Base-by-base conservation (phyloP, 345 rosid genomes). In the Hibiscus mutabilis region DNA sequence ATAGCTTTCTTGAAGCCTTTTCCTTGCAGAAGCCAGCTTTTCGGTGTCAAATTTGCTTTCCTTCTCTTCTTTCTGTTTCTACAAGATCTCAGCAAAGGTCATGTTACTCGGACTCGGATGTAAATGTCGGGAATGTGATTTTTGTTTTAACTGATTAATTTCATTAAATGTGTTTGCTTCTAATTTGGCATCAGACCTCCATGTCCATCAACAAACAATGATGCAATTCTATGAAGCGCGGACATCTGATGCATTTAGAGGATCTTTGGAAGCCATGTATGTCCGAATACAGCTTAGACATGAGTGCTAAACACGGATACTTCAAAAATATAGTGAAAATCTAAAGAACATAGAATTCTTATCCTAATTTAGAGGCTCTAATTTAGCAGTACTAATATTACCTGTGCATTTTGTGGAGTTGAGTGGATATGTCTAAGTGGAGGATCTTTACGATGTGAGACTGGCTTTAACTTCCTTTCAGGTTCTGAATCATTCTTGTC, bases 1-100 rank as follows among this genome's bases (percentile, higher is more conserved):
- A 8, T 95, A 95, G 75, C 76, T 95, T 27, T 74, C 94, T 59
- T 90, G 99, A 77, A 95, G 97, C 80, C 99, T 81, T 79, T 83
- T 95, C 15, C 92, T 79, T 3, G 96, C 96, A 40, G 88, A 80
- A 75, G 88, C 91, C 44, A 87, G 81, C 79, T 68, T 87, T 14
- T 84, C 87, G 8, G 90, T 56, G 78, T 92, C 92, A 47, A 88
- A 82, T 40, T 78, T 84, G 62, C 77, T 74, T 63, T 80, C 88
- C 68, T 82, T 86, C 58, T 83, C 93, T 68, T 90, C 91, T 74
- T 82, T 88, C 44, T 79, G 88, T 77, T 92, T 86, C 97, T 92
- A 81, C 59, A 10, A 55, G 3, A 55, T 55, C 59, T 22, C 59
- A 13, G 4, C 3, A 1, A 55, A 55, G 12, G 59, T 5, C 2